Evolutionary conservation across 805 yeast genomes (phyloP).

Genomic region (Wickerhamomyces mucosus): DNA sequence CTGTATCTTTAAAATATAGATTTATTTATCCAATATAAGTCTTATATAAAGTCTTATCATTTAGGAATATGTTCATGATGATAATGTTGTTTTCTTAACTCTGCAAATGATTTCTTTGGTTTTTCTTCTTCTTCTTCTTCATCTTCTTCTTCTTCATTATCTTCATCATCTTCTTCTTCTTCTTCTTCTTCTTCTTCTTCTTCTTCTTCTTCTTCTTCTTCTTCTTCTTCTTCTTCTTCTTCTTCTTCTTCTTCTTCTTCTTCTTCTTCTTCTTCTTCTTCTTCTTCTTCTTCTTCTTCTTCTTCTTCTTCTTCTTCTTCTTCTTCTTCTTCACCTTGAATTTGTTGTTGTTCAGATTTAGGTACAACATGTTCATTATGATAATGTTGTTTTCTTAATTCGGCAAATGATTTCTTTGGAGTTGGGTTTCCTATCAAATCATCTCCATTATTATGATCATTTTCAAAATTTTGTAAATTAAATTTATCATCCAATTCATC

Average conservation of each 20-base stretch:
- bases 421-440: constrained; percentile 26
- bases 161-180: constrained; percentile 5
- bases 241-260: constrained; percentile 18
- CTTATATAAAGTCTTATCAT: background rate
- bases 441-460: constrained; percentile 11
- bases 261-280: constrained; percentile 11
- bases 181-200: constrained; percentile 17
- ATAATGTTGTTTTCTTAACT: constrained; percentile 17
- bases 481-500: constrained; percentile 17
- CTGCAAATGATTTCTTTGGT: constrained; percentile 31
- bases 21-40: background rate
- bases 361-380: constrained; percentile 37
- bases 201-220: constrained; percentile 6
- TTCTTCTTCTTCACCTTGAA: constrained; percentile 6
- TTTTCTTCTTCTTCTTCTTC: constrained; percentile 26
- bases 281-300: constrained; percentile 4
- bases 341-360: too few relatives aligned
- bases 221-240: too few relatives aligned
- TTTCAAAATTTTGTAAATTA: constrained; percentile 12
- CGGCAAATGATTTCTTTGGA: constrained; percentile 55
- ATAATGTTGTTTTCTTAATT: constrained; percentile 73
- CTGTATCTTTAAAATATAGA: too few relatives aligned
- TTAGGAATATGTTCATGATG: constrained; percentile 11
- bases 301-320: constrained; percentile 17
- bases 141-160: constrained; percentile 12